These are phyloP conservation scores for Prunus persica DNA, from an alignment of 306 rosid species.

Conservation along the genomic window DNA sequence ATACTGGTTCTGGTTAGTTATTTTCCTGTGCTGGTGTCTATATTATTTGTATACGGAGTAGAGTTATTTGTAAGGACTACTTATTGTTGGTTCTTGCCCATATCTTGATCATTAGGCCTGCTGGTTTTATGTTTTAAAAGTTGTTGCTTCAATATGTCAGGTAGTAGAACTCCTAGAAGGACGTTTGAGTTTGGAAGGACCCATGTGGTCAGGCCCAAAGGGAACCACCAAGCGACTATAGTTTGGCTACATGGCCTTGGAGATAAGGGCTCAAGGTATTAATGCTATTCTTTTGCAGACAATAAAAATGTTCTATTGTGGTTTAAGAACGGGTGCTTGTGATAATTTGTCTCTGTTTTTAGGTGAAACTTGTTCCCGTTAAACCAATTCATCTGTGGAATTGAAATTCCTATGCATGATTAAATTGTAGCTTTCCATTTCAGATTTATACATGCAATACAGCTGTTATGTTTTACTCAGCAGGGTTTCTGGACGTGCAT, in stretches of 20 bases:
- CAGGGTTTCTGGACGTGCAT: constrained; percentile 44
- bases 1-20: constrained; percentile 69
- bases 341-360: background rate
- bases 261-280: constrained; percentile 87
- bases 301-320: background rate
- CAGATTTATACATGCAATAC: no score
- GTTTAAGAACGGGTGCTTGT: constrained; percentile 14
- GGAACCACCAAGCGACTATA: constrained; percentile 82
- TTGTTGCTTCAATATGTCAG: constrained; percentile 49
- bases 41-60: constrained; percentile 5
- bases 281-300: constrained; percentile 14
- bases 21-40: constrained; percentile 19
- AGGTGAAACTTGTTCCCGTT: constrained; percentile 18
- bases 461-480: no score
- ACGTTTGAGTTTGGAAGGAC: constrained; percentile 88
- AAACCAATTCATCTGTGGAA: constrained; percentile 14
- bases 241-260: constrained; percentile 96
- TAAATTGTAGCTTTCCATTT: constrained; percentile 1
- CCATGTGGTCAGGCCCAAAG: constrained; percentile 88
- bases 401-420: constrained; percentile 5
- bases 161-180: constrained; percentile 62
- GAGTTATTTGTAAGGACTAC: background rate
- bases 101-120: constrained; percentile 14
- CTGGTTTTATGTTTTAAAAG: constrained; percentile 30
- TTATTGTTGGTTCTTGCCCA: constrained; percentile 4